phyloP scores from a whole-genome alignment of 805 yeast species.

The Candida palmyrensis region DNA sequence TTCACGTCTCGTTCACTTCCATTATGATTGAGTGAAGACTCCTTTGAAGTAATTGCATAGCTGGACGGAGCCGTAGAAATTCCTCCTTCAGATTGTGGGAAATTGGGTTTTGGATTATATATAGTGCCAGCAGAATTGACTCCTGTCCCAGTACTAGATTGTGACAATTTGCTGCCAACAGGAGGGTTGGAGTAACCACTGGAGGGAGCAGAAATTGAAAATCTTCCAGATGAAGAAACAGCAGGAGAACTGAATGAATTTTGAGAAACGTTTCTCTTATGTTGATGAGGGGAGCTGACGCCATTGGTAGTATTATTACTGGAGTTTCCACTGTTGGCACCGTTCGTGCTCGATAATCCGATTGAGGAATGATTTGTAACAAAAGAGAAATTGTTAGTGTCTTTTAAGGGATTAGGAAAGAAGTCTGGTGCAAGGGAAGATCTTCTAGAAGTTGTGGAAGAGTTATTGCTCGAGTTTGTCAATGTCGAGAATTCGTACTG shows the following conservation, averaged over 20 bases:
- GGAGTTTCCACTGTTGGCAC: neutral
- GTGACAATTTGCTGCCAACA: constrained; percentile 1
- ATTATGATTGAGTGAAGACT: too few relatives aligned
- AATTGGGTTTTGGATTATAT: too few relatives aligned
- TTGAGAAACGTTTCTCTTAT: constrained; percentile 25
- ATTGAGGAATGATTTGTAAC: neutral
- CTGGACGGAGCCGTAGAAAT: too few relatives aligned
- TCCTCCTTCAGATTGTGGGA: too few relatives aligned
- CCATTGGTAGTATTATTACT: constrained; percentile 2
- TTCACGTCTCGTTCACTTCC: constrained; percentile 6
- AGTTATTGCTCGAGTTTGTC: constrained; percentile 18
- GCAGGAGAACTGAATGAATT: constrained; percentile 26
- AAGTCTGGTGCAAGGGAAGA: constrained; percentile 41
- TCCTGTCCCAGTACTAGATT: constrained; percentile 1
- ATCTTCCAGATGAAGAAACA: constrained; percentile 19
- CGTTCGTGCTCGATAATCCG: too few relatives aligned
- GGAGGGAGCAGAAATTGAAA: constrained; percentile 17
- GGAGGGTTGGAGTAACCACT: too few relatives aligned
- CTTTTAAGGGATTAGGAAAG: constrained; percentile 35
- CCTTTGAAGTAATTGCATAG: constrained; percentile 7
- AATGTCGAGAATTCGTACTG: constrained; percentile 22
- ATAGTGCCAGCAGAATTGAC: too few relatives aligned
- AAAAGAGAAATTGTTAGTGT: constrained; percentile 3
- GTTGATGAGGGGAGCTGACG: constrained; percentile 6
- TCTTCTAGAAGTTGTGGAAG: constrained; percentile 30